Percentiles rank a stretch among this genome's conserved stretches.
These are phyloP conservation scores for Sambucus nigra DNA, from an alignment of 129 eudicot species.

Conservation along the genomic window DNA sequence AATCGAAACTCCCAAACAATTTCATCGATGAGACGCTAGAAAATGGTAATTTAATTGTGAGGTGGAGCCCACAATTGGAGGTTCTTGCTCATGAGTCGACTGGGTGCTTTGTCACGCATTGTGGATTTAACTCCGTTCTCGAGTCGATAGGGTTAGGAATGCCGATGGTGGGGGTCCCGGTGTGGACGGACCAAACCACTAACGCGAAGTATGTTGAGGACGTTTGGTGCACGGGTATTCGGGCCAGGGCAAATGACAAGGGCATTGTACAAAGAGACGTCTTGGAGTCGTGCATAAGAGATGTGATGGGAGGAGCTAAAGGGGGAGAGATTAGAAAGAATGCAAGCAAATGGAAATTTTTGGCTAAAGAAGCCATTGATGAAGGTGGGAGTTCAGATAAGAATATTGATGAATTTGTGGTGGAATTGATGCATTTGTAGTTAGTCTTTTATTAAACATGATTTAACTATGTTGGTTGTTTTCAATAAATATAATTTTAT, in stretches of 20 bases:
- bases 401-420: background rate
- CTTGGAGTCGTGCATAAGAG: slow-evolving; percentile 11
- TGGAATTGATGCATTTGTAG: no score
- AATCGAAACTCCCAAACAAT: background rate
- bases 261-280: slow-evolving; percentile 9
- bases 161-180: slow-evolving; percentile 13
- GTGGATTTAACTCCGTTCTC: slow-evolving; percentile 22
- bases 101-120: slow-evolving; percentile 23
- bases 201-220: slow-evolving; percentile 14
- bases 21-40: slow-evolving; percentile 3
- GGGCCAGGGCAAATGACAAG: background rate
- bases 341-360: background rate
- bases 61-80: slow-evolving; percentile 16
- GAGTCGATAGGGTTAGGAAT: slow-evolving; percentile 14
- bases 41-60: slow-evolving; percentile 18
- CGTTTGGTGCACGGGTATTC: slow-evolving; percentile 11
- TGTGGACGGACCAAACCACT: slow-evolving; percentile 18
- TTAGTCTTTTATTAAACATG: no score
- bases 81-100: slow-evolving; percentile 15
- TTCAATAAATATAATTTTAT: no score
- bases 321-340: slow-evolving; percentile 6
- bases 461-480: no score
- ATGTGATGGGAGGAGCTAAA: slow-evolving; percentile 5
- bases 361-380: background rate
- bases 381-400: slow-evolving; percentile 1